These are phyloP conservation scores for Rhodotorula sp. DNA, from an alignment of 1,284 basidiomycete species.

Conservation along the genomic window DNA sequence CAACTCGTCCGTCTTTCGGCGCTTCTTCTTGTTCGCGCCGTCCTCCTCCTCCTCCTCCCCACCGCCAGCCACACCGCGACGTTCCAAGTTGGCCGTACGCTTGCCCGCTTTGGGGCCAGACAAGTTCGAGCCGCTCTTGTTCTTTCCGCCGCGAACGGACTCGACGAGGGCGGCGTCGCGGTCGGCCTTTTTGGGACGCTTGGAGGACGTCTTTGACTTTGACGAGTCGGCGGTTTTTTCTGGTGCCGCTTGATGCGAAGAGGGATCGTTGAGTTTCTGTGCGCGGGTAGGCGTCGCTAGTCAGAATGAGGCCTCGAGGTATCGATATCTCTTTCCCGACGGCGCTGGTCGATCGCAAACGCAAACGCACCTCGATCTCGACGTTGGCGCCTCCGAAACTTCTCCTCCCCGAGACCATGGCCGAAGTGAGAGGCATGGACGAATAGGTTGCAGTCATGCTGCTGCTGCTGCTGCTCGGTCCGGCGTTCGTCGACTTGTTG, in stretches of 20 bases:
- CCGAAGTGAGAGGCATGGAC: constrained; percentile 37
- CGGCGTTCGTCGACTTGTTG: background rate
- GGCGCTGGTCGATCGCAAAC: background rate
- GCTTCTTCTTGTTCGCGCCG: background rate
- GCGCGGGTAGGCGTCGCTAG: too few species aligned
- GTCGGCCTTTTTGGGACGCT: constrained; percentile 20
- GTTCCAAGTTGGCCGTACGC: constrained; percentile 1
- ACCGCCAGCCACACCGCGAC: background rate
- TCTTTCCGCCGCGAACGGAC: constrained; percentile 1
- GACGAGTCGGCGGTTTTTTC: background rate
- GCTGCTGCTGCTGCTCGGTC: background rate
- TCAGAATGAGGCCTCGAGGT: background rate
- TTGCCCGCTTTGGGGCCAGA: constrained; percentile 12
- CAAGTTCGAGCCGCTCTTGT: background rate
- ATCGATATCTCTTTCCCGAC: background rate
- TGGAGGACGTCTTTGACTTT: background rate
- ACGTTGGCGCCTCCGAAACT: constrained; percentile 35
- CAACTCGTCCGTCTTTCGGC: constrained; percentile 12
- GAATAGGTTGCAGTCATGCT: constrained; percentile 14
- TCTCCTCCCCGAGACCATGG: constrained; percentile 28
- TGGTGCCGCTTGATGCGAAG: constrained; percentile 12
- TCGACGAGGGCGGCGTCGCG: constrained; percentile 9
- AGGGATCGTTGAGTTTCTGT: constrained; percentile 37
- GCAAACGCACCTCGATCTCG: constrained; percentile 33
- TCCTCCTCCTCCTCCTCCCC: background rate